phyloP scores from a whole-genome alignment of 495 filamentous ascomycete species.

The Aspergillus biplanus region DNA sequence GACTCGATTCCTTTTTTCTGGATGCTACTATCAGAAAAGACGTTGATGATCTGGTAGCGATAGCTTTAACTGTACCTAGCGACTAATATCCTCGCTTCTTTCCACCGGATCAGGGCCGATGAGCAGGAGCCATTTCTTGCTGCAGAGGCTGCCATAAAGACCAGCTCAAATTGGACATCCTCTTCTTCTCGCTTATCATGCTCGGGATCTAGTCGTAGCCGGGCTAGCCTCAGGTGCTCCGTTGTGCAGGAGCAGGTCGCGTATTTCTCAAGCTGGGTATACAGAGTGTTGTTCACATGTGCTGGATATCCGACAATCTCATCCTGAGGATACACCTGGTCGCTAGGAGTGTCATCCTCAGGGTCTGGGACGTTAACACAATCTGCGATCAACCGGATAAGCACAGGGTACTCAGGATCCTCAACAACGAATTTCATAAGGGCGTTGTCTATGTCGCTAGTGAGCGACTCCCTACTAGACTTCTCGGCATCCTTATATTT shows the following conservation, averaged over 20 bases:
- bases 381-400: constrained; percentile 2
- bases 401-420: constrained; percentile 5
- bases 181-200: background rate
- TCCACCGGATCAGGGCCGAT: background rate
- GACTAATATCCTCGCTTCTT: background rate
- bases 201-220: constrained; percentile 7
- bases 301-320: background rate
- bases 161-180: constrained; percentile 8
- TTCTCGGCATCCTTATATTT: constrained; percentile 6
- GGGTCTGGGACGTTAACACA: background rate
- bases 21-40: too few relatives aligned
- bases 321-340: background rate
- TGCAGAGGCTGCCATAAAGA: background rate
- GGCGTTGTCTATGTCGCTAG: background rate
- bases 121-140: background rate
- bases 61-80: too few relatives aligned
- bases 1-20: too few relatives aligned
- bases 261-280: constrained; percentile 6
- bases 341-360: background rate
- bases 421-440: constrained; percentile 2
- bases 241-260: constrained; percentile 1
- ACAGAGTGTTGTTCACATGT: constrained; percentile 8
- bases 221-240: constrained; percentile 1
- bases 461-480: background rate
- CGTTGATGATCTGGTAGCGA: too few relatives aligned